Conservation (phyloP, 441 rosid species). For the Brassica balearica region DNA sequence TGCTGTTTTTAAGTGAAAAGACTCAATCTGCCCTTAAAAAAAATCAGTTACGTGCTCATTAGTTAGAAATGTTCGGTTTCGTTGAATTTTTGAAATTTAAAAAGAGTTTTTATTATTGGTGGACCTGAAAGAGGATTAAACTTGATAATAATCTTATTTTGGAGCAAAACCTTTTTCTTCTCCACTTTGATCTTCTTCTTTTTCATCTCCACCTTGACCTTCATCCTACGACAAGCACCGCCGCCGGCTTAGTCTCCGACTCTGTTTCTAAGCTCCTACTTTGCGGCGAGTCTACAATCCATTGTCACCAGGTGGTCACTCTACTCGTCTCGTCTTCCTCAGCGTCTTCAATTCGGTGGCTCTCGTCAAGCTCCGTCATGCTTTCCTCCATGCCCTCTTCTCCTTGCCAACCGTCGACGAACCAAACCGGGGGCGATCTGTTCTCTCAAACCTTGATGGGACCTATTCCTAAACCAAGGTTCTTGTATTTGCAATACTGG, state of each 20-base stretch:
- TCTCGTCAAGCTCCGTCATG: not conserved
- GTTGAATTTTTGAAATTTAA: too few species aligned
- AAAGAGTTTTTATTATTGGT: too few species aligned
- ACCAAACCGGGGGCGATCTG: not conserved
- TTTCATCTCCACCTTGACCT: not conserved
- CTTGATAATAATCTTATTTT: too few species aligned
- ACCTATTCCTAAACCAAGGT: not conserved
- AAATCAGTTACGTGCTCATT: too few species aligned
- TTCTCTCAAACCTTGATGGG: not conserved
- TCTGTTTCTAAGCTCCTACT: not conserved
- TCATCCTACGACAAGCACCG: not conserved
- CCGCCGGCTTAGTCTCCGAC: not conserved
- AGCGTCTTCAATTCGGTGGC: not conserved
- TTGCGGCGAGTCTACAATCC: not conserved
- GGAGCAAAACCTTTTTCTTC: too few species aligned
- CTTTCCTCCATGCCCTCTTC: not conserved
- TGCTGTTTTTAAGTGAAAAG: too few species aligned
- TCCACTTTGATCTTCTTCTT: not conserved
- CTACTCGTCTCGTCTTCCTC: not conserved
- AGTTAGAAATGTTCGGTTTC: too few species aligned
- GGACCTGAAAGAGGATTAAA: too few species aligned
- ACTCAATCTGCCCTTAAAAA: too few species aligned
- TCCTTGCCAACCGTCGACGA: not conserved
- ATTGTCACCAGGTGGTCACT: not conserved
- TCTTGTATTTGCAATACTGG: not conserved